These are phyloP conservation scores for Aureobasidium sp. DNA, from an alignment of 2,329 filamentous ascomycete genomes.

Conservation along the genomic window DNA sequence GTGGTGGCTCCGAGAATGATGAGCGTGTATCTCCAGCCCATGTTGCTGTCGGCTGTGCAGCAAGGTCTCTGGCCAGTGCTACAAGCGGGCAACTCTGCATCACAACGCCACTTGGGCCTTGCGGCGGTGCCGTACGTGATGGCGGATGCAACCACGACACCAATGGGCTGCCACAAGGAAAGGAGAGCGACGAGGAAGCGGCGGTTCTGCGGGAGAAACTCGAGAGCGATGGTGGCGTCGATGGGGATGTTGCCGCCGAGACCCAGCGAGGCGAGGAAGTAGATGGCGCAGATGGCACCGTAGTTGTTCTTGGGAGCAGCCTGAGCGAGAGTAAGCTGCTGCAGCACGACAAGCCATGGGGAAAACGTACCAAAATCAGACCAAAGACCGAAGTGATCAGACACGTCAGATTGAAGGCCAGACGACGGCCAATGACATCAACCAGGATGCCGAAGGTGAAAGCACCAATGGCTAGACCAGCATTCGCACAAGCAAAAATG, in stretches of 20 bases:
- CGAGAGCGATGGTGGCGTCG: slow-evolving; percentile 47
- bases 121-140: slow-evolving; percentile 38
- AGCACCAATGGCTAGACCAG: slow-evolving; percentile 47
- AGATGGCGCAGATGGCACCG: slow-evolving; percentile 43
- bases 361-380: slow-evolving; percentile 40
- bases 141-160: slow-evolving; percentile 42
- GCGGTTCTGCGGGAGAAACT: slow-evolving; percentile 45
- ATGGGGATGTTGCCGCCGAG: slow-evolving; percentile 48
- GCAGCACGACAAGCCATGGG: no score
- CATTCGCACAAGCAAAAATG: slow-evolving; percentile 46
- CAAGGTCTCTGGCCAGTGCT: slow-evolving; percentile 26
- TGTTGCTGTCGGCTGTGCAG: slow-evolving; percentile 31
- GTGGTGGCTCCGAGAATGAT: slow-evolving; percentile 34
- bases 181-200: slow-evolving; percentile 45
- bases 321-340: background rate
- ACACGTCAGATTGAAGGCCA: slow-evolving; percentile 51
- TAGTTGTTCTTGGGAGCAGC: slow-evolving; percentile 31
- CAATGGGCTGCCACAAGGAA: slow-evolving; percentile 48
- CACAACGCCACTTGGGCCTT: slow-evolving; percentile 1
- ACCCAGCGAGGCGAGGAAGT: slow-evolving; percentile 42
- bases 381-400: slow-evolving; percentile 48
- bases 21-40: slow-evolving; percentile 37
- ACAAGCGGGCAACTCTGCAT: slow-evolving; percentile 38
- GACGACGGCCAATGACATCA: slow-evolving; percentile 45
- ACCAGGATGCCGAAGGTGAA: slow-evolving; percentile 49